Evolutionary conservation across 805 yeast species (phyloP), one percentile per base, ranked within the genome.

Genomic region (Candida dajiaensis): DNA sequence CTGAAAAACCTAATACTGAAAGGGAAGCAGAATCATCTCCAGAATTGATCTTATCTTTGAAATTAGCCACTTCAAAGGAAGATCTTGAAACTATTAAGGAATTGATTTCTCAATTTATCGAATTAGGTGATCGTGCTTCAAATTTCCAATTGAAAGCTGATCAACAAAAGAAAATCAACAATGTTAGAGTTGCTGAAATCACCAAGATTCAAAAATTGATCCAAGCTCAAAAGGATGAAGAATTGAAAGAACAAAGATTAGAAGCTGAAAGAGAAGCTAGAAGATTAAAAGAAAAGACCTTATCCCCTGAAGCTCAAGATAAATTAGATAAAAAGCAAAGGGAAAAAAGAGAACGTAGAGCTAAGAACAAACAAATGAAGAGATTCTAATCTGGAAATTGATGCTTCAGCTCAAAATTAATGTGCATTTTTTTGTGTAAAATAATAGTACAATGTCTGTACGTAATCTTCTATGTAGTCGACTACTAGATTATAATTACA

Each of bases 291-390:
- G 68, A 76, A 54, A 74, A 73, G 53, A 33, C 36, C 4, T 68
- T 85, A 60, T 73, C 83, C 40, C 83, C 88, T 50, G 89, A 83
- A 58, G 94, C 85, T 62, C 94, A 85, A 69, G 81, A 81, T 54
- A 87, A 85, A 69, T 65, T 77, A 38, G 92, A 85, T 53, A 81
- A 80, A 70, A 87, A 84, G 70, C 88, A 84, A 65, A 72, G 73
- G 54, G 95, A 87, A 56, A 88, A 83, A 72, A 88, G 81, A 66
- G 87, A 83, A 63, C 81, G 89, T 71, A 86, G 87, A 81, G 78
- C 67, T 83, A 83, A 67, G 80, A 74, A 59, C 54, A 58, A 49
- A 43, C 57, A 54, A 52, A 40, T 40, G n/a, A 50, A 54, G 49
- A 56, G 57, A 55, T 51, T 46, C 50, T 54, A 39, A 50, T n/a